These are phyloP conservation scores for Cladophialophora bantiana DNA, from an alignment of 2,329 filamentous ascomycete genomes.

Conservation along the genomic window DNA sequence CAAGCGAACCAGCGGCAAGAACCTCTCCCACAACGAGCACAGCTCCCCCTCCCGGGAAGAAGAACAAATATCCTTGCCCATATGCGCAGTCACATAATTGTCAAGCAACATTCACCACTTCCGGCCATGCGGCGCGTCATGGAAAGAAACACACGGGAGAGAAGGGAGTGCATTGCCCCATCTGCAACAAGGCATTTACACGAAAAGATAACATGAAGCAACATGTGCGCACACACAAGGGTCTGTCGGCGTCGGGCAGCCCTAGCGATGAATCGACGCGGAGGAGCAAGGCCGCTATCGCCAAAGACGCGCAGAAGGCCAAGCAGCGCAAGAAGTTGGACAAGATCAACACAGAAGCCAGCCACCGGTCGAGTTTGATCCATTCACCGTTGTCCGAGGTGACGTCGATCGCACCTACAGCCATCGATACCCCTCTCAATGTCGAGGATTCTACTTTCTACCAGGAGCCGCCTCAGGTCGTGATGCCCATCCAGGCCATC, in stretches of 20 bases:
- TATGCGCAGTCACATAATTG: slow-evolving; percentile 66
- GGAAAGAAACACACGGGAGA: slow-evolving; percentile 74
- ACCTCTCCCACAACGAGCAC: slow-evolving; percentile 28
- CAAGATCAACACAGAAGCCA: slow-evolving; percentile 26
- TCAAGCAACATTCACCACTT: slow-evolving; percentile 70
- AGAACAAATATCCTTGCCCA: slow-evolving; percentile 72
- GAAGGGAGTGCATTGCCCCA: slow-evolving; percentile 71
- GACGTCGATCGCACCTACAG: slow-evolving; percentile 36
- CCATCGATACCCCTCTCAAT: slow-evolving; percentile 35
- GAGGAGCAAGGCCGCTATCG: slow-evolving; percentile 40
- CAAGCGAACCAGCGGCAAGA: slow-evolving; percentile 17
- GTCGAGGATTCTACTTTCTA: slow-evolving; percentile 34
- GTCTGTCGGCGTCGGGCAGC: slow-evolving; percentile 23
- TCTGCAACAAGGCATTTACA: slow-evolving; percentile 72
- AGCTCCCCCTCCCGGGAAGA: slow-evolving; percentile 45
- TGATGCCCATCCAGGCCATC: slow-evolving; percentile 36
- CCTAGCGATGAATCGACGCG: slow-evolving; percentile 33
- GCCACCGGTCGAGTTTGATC: slow-evolving; percentile 34
- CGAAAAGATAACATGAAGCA: slow-evolving; percentile 76
- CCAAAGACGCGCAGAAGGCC: slow-evolving; percentile 39
- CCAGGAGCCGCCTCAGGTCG: slow-evolving; percentile 27
- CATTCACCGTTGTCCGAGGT: slow-evolving; percentile 39
- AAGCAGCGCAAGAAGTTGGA: slow-evolving; percentile 32
- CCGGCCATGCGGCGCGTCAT: slow-evolving; percentile 70
- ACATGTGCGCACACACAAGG: slow-evolving; percentile 67